Evolutionary conservation across 345 rosid genomes (phyloP), one percentile per base, ranked within the genome.

Genomic region (Eucalyptus urophylla): DNA sequence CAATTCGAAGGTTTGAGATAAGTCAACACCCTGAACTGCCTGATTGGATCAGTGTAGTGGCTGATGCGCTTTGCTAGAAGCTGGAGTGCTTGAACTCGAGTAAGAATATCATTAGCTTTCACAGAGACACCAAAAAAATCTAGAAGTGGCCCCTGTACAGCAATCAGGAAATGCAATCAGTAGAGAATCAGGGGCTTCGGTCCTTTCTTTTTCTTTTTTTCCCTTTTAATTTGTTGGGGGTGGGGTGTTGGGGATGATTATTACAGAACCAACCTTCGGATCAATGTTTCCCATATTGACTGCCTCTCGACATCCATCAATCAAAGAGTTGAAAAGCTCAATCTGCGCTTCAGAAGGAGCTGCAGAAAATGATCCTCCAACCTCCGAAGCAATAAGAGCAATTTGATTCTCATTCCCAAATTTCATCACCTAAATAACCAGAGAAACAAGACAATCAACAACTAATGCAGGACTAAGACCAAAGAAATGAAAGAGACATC

Each of bases 91-190:
- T 96, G 92, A 91, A 96, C 97, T 89, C 99, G 99, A 89, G 86
- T 96, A 58, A 97, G 86, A 86, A 96, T 87, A 90, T 98, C 99
- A 87, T 90, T 97, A 50, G 99, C 99, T 93, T 98, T 98, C 90
- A 98, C 99, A 87, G 99, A 91, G 88, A 96, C 97, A 87, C 99
- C 99, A 94, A 98, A 98, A 93, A 97, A 98, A 90, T 98, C 99
- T 92, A 98, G 92, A 92, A 97, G 90, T 87, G 99, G 97, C 49
- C 99, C 99, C 99, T 98, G 89, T 72, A 93, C 56, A 62, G 44
- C 85, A 89, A 54, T 21, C 43, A n/a, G 29, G 62, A 53, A 24
- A 69, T 49, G 69, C 50, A 44, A 62, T 49, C 88, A 22, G 19
- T 86, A 81, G 9, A 44, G 58, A 58, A 87, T 47, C 43, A 40